Evolutionary conservation across 306 rosid genomes (phyloP).

Genomic region (Coriaria nepalensis): DNA sequence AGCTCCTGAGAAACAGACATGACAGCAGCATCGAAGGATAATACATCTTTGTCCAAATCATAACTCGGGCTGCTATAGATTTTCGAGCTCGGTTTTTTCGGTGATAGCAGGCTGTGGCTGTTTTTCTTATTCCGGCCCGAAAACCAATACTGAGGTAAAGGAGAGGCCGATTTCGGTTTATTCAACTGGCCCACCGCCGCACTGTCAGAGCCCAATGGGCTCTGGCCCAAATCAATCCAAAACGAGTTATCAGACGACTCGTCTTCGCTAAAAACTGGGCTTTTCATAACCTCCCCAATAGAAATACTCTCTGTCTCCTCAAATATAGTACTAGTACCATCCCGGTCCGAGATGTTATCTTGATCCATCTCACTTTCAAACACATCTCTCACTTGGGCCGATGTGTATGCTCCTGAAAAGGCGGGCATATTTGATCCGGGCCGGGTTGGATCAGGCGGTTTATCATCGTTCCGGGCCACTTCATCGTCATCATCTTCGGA

Average conservation of each 20-base stretch:
- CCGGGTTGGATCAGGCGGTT: conserved; percentile 38
- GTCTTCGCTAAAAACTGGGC: conserved; percentile 95
- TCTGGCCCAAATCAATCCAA: conserved; percentile 97
- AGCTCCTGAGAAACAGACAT: conserved; percentile 65
- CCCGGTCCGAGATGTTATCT: conserved; percentile 72
- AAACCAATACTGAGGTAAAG: conserved; percentile 71
- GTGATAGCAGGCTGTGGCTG: conserved; percentile 42
- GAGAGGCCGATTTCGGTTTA: conserved; percentile 62
- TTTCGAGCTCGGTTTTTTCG: conserved; percentile 46
- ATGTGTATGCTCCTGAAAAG: conserved; percentile 80
- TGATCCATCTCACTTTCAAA: conserved; percentile 92
- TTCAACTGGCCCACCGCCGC: conserved; percentile 22
- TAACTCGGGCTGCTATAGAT: conserved; percentile 56
- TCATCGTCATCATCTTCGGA: conserved; percentile 36
- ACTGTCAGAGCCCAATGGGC: conserved; percentile 75
- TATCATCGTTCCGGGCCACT: conserved; percentile 30
- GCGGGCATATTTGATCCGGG: conserved; percentile 76
- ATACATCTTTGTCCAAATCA: conserved; percentile 46
- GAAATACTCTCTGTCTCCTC: conserved; percentile 88
- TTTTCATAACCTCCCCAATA: conserved; percentile 92
- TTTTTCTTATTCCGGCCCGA: conserved; percentile 34
- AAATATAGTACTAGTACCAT: conserved; percentile 86
- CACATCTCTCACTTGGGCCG: conserved; percentile 86
- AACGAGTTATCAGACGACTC: conserved; percentile 81
- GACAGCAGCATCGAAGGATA: conserved; percentile 86